Base-by-base conservation (phyloP, 441 rosid genomes). In the Pelargonium fulgidum region DNA sequence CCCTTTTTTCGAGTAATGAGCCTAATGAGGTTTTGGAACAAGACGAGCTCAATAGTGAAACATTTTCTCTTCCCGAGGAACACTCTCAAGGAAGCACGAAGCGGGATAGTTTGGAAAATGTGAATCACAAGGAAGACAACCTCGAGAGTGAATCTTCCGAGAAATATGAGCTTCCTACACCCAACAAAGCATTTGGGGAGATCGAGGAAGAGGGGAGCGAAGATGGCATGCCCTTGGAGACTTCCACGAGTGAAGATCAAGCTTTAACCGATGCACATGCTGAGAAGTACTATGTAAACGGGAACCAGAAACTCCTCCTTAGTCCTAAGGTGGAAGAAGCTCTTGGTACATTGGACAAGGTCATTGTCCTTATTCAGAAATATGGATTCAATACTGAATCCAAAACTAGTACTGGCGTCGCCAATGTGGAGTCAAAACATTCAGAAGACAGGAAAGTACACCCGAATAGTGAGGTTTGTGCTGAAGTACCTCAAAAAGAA, bases 241-340 rank as follows among this genome's bases (percentile, higher is more conserved):
- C 75, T 39, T 73, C 24, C 66, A 54, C 62, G 67, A 65, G 29
- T 44, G 41, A 70, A 47, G 76, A 68, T 75, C 59, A 70, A 65
- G 36, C 68, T 26, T 62, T 72, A 48, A 56, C 45, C 58, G 52
- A 64, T 62, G 67, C 52, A 69, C 63, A 50, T 59, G 76, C 62
- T 1, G 42, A 29, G 7, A 70, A 66, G 64, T 64, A 74, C 64
- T 72, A 22, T 71, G 44, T 68, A 58, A 71, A 80, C 67, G 67
- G n/a, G 65, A 77, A 68, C 75, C 84, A 77, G 70, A 73, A 67
- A 20, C 62, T 80, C 68, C 70, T 65, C 66, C 66, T 87, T 69
- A 84, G 96, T 67, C 89, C 89, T 13, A 80, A 79, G 80, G 96
- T 93, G 61, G 80, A 84, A 67, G 84, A 85, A 73, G 99, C 99